Evolutionary conservation across 768 basidiomycete species (phyloP).

Genomic region (Agaricus subrufescens): DNA sequence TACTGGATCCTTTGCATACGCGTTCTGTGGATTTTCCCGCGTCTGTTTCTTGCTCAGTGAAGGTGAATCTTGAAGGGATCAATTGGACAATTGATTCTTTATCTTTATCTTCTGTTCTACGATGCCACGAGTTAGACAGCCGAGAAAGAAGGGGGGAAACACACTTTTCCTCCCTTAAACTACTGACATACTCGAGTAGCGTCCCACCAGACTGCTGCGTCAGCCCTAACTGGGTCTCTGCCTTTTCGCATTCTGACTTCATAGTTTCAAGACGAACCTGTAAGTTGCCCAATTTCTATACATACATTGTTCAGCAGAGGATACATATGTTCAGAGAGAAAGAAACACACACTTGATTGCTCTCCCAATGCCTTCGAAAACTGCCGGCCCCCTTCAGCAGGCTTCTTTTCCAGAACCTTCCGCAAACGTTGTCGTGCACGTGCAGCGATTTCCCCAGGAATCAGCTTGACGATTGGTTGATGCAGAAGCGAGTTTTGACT

Average conservation of each 20-base stretch:
- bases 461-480: constrained; percentile 22
- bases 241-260: constrained; percentile 78
- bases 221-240: constrained; percentile 43
- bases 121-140: too few relatives aligned
- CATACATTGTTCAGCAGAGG: neutral
- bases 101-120: too few relatives aligned
- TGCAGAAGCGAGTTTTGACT: neutral
- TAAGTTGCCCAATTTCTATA: constrained; percentile 78
- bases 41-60: too few relatives aligned
- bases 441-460: constrained; percentile 62
- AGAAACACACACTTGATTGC: neutral
- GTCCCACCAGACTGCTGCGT: constrained; percentile 58
- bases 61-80: too few relatives aligned
- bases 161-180: constrained; percentile 68
- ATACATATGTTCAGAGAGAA: too few relatives aligned
- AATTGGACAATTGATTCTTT: too few relatives aligned
- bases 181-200: constrained; percentile 79
- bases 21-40: too few relatives aligned
- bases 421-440: constrained; percentile 76
- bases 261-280: constrained; percentile 77
- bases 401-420: constrained; percentile 78
- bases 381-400: constrained; percentile 75
- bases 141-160: constrained; percentile 11
- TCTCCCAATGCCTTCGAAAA: constrained; percentile 84
- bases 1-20: constrained; percentile 48